These are phyloP conservation scores for Ramalina peruviana DNA, from an alignment of 495 filamentous ascomycete genomes.

Conservation along the genomic window DNA sequence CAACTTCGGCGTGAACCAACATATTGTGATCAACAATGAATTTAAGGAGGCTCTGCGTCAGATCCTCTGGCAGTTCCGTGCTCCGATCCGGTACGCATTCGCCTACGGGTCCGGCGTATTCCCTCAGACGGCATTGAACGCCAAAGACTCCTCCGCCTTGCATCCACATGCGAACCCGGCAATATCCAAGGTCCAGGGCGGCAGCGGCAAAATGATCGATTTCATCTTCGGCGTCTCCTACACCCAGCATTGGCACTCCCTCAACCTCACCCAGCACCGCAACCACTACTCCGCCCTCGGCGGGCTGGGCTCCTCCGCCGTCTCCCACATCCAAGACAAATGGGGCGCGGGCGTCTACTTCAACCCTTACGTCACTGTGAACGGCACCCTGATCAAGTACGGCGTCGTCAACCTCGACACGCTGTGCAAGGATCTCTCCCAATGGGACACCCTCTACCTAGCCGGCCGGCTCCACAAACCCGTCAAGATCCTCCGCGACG, in stretches of 20 bases:
- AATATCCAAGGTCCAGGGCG: constrained; percentile 67
- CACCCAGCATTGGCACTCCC: constrained; percentile 89
- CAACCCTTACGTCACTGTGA: constrained; percentile 90
- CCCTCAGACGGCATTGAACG: constrained; percentile 48
- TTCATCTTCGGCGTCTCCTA: constrained; percentile 94
- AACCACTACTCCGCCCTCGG: constrained; percentile 84
- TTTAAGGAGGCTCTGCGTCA: constrained; percentile 82
- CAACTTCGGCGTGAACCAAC: constrained; percentile 89
- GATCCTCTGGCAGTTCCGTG: constrained; percentile 84
- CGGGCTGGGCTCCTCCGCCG: constrained; percentile 68
- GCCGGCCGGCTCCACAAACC: constrained; percentile 93
- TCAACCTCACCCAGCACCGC: constrained; percentile 78
- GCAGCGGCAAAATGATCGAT: constrained; percentile 90
- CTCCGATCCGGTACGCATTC: constrained; percentile 89
- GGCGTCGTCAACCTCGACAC: constrained; percentile 88
- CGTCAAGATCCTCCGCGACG: constrained; percentile 91
- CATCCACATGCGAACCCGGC: constrained; percentile 68
- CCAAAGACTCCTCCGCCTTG: constrained; percentile 30
- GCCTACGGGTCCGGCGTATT: constrained; percentile 97
- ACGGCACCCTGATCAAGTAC: constrained; percentile 93
- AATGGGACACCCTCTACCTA: constrained; percentile 88
- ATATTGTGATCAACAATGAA: constrained; percentile 85
- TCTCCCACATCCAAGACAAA: constrained; percentile 72
- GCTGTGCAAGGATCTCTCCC: constrained; percentile 66
- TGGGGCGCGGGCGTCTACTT: constrained; percentile 94